Evolutionary conservation across 2,329 filamentous ascomycete species (phyloP), one percentile per base, ranked within the genome.

Genomic region (Fusarium nodosum): DNA sequence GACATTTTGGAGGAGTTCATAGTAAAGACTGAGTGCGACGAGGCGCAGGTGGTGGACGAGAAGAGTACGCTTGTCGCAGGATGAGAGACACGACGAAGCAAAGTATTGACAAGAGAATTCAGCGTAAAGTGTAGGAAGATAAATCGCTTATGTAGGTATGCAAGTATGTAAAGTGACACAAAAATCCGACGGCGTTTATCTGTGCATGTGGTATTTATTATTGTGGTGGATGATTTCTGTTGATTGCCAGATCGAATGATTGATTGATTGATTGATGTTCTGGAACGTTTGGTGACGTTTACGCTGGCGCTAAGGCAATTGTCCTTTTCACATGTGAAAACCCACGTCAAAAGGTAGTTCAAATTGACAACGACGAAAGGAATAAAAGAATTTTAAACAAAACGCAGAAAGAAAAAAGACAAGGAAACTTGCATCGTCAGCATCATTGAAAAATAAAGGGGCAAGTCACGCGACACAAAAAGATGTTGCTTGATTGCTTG

Each of bases 1-100:
- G 82, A 78, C 74, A 86, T 79, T 72, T 81, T 83, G 60, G 79
- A 67, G 26, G 73, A 41, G 28, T 68, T 73, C 67, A 75, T 77
- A 20, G 36, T 31, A 38, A 47, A 9, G 13, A 34, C 9, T 15
- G 16, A 47, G 39, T 42, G 56, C 42, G 33, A 31, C 12, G 4
- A 26, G 26, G 33, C 46, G 62, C 36, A 24, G 46, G 54, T 52
- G 51, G 59, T 56, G 47, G 56, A 24, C 11, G 13, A 24, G 24
- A 5, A 30, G 30, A 5, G 5, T 50, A 26, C 9, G 24, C 20
- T 36, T 36, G 31, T 36, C 18, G 47, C 47, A 36, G 26, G 28
- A 46, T 18, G 33, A 20, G 55, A 20, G 13, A 16, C 18, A 10
- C 34, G 48, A 28, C 1, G 7, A 41, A 52, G 48, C 7, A 38